Conservation (phyloP, 306 rosid genomes). For the Citrullus colocynthis region DNA sequence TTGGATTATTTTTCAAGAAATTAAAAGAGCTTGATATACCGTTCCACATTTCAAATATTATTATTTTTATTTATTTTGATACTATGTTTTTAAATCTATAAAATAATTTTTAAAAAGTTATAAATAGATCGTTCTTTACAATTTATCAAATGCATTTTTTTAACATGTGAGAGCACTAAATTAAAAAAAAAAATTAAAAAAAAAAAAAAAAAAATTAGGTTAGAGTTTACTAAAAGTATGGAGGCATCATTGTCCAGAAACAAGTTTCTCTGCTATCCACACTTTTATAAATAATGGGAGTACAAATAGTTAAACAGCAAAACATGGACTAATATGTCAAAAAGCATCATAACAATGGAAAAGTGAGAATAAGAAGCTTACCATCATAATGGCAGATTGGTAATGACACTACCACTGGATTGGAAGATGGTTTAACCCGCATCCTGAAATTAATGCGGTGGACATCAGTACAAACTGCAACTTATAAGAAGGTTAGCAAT, state of each 20-base stretch:
- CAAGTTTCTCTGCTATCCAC: not conserved
- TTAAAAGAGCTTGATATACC: not conserved
- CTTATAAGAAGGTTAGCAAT: not conserved
- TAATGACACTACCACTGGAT: slow-evolving; percentile 63
- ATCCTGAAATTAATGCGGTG: slow-evolving; percentile 35
- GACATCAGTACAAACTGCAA: slow-evolving; percentile 3
- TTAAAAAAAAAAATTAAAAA: too few relatives aligned
- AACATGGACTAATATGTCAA: not conserved
- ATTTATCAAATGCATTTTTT: too few relatives aligned
- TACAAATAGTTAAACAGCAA: not conserved
- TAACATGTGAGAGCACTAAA: not conserved
- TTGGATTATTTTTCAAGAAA: not conserved
- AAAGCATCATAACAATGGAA: not conserved
- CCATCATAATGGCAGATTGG: slow-evolving; percentile 87
- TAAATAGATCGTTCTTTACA: not conserved
- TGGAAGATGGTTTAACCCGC: slow-evolving; percentile 56
- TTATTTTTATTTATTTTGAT: too few relatives aligned
- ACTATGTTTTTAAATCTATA: too few relatives aligned
- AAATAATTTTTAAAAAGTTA: too few relatives aligned
- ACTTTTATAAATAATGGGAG: not conserved
- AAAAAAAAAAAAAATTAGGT: too few relatives aligned
- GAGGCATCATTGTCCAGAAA: not conserved
- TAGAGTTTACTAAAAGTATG: not conserved
- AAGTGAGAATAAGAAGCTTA: slow-evolving; percentile 21
- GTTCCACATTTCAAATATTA: too few relatives aligned